Evolutionary conservation across 2,329 filamentous ascomycete species (phyloP), one percentile per base, ranked within the genome.

Genomic region (Verticillium nonalfalfae): DNA sequence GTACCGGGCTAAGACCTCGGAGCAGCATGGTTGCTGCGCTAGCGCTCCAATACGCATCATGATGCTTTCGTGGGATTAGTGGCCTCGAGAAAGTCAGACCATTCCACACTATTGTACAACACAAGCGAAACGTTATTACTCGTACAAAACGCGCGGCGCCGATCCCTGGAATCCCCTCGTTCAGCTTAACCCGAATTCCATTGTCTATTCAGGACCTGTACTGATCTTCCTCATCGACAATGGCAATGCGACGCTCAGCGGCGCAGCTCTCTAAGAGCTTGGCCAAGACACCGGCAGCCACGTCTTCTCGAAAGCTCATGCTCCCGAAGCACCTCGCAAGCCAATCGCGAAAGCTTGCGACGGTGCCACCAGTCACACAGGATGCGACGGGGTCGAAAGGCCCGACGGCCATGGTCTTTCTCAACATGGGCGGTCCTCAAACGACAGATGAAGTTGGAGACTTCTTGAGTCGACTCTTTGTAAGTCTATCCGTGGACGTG

Each of bases 361-460:
- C 86, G 14, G 86, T 85, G 4, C 90, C 90, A 11, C 90, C 91
- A 7, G 91, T 95, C 26, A 93, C 90, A 0, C 91, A 96, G 74
- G 83, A 92, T 82, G 81, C 84, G 7, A 85, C 85, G 1, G 85
- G 83, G 13, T 84, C 82, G 52, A 82, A 91, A 71, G 94, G 94
- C 0, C 93, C 93, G 7, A 99, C 95, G 4, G 95, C 95, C 54
- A 98, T 99, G 87, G 95, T 99, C 14, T 97, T 99, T 72, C 86
- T 99, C 78, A 99, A 99, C 77, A 99, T 99, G 95, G 95, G 95
- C 63, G 95, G 95, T 0, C 95, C 95, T 3, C 90, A 91, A 1
- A 97, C 90, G 4, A 90, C 89, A 4, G 85, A 88, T 67, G 93
- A 99, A 78, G 95, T 99, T 39, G 88, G 89, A 68, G 87, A 89